These are phyloP conservation scores for Pholiota molesta DNA, from an alignment of 768 basidiomycete genomes.

Conservation along the genomic window DNA sequence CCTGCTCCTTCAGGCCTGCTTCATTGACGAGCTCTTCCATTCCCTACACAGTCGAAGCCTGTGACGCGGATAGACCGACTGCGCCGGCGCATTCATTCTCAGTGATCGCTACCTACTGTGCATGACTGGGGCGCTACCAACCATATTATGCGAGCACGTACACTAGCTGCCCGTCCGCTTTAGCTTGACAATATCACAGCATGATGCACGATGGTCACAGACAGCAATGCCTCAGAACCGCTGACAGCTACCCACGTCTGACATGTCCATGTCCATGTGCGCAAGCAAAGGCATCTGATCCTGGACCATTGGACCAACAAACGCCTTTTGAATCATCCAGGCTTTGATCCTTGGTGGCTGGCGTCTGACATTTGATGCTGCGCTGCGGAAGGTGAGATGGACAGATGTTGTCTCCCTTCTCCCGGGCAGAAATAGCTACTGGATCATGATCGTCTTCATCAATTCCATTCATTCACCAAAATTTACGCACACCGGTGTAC, in stretches of 20 bases:
- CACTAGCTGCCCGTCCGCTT: too few species aligned
- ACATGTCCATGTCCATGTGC: background rate
- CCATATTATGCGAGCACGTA: background rate
- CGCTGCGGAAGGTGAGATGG: background rate
- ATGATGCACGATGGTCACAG: too few species aligned
- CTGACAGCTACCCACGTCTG: background rate
- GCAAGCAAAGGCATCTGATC: background rate
- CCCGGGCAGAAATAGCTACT: background rate
- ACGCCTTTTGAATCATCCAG: background rate
- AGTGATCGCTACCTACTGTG: background rate
- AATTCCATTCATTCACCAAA: background rate
- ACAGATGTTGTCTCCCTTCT: background rate
- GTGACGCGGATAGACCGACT: background rate
- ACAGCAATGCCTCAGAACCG: too few species aligned
- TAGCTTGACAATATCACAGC: too few species aligned
- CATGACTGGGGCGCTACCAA: background rate
- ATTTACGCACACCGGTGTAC: too few species aligned
- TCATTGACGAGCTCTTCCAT: too few species aligned
- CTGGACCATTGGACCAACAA: background rate
- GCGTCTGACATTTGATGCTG: background rate
- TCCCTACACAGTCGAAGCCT: too few species aligned
- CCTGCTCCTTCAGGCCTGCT: background rate
- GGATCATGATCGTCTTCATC: background rate
- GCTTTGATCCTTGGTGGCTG: background rate
- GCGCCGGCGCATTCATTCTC: background rate